phyloP scores from a whole-genome alignment of 768 basidiomycete genomes.

The Amyloporia xantha region DNA sequence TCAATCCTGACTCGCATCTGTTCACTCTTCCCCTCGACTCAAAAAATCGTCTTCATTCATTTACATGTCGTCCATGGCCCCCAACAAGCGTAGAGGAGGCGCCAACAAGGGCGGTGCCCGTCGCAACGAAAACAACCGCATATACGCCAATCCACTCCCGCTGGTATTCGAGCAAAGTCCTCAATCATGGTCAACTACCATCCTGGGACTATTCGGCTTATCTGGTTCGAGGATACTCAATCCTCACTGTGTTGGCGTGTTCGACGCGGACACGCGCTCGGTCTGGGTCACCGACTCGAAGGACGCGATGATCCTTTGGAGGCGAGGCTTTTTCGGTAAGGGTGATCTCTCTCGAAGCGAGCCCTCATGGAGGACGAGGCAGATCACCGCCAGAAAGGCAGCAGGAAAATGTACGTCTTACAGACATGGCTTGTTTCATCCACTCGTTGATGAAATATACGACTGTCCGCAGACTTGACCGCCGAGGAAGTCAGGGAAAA shows the following conservation, averaged over 20 bases:
- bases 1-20: neutral
- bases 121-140: slow-evolving; percentile 56
- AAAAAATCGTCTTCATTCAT: neutral
- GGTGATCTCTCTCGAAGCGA: slow-evolving; percentile 93
- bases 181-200: slow-evolving; percentile 10
- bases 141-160: slow-evolving; percentile 71
- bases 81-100: slow-evolving; percentile 17
- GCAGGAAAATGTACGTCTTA: slow-evolving; percentile 45
- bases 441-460: neutral
- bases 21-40: neutral
- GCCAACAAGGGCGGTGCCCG: slow-evolving; percentile 44
- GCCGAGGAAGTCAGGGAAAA: slow-evolving; percentile 89
- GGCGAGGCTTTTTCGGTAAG: slow-evolving; percentile 94
- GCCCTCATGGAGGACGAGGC: slow-evolving; percentile 84
- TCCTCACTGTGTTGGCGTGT: slow-evolving; percentile 70
- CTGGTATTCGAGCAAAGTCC: slow-evolving; percentile 37
- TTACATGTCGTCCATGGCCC: slow-evolving; percentile 48
- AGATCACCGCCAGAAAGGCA: slow-evolving; percentile 52
- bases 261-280: slow-evolving; percentile 75
- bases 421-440: neutral
- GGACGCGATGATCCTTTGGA: slow-evolving; percentile 73
- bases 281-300: slow-evolving; percentile 72
- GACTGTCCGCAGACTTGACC: slow-evolving; percentile 38
- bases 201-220: slow-evolving; percentile 44
- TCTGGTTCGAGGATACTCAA: slow-evolving; percentile 55